Conservation (phyloP, 176 grass and related monocot genomes). For the Pontederia paniculata region DNA sequence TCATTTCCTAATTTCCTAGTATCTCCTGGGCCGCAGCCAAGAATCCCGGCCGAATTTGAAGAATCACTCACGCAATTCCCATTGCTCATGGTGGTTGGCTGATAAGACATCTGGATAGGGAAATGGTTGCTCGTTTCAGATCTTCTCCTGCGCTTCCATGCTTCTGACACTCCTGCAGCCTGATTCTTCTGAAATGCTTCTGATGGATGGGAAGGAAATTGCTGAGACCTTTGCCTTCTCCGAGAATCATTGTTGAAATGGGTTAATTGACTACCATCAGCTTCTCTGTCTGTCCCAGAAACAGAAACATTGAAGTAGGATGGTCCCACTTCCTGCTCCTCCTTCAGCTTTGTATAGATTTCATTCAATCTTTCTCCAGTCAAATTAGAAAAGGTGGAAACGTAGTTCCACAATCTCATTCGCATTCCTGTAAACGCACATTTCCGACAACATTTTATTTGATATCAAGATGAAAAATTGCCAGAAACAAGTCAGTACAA, state of each 20-base stretch:
- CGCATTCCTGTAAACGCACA: conserved; percentile 58
- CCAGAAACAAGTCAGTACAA: not conserved
- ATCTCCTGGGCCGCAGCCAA: conserved; percentile 69
- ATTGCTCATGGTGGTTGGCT: conserved; percentile 42
- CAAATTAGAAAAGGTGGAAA: conserved; percentile 88
- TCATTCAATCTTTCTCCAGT: conserved; percentile 68
- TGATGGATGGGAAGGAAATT: conserved; percentile 28
- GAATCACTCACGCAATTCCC: conserved; percentile 48
- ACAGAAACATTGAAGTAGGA: conserved; percentile 56
- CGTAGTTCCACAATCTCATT: conserved; percentile 96
- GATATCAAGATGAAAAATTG: not conserved
- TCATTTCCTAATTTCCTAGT: conserved; percentile 75
- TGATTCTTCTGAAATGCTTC: conserved; percentile 52
- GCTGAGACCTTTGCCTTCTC: conserved; percentile 53
- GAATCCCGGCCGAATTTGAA: conserved; percentile 77
- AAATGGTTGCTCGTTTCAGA: conserved; percentile 42
- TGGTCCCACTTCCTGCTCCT: conserved; percentile 80
- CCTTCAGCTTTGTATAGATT: conserved; percentile 80
- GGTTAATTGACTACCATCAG: conserved; percentile 45
- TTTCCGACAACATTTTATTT: not conserved
- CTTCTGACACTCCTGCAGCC: conserved; percentile 66
- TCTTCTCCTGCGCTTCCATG: conserved; percentile 80
- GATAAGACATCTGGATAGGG: conserved; percentile 32
- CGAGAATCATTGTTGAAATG: conserved; percentile 40
- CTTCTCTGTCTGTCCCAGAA: conserved; percentile 26